Evolutionary conservation across 139 green algal genomes (phyloP).

Genomic region (Nannochloris sp.): DNA sequence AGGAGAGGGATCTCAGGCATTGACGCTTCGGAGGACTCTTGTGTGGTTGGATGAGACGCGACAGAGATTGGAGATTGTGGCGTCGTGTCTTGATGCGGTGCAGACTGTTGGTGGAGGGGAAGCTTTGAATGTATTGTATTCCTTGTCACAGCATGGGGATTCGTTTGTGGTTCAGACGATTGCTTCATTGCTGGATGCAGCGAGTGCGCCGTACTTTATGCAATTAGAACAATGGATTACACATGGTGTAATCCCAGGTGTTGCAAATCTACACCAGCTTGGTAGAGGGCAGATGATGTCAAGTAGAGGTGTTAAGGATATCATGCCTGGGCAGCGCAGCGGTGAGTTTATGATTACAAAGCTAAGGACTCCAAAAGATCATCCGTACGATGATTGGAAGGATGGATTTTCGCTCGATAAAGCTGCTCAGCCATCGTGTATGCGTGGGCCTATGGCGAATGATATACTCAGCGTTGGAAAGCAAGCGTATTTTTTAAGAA

Average conservation of each 20-base stretch:
- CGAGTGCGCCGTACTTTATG: slow-evolving; percentile 72
- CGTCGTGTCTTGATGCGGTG: slow-evolving; percentile 49
- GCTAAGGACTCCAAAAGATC: neutral
- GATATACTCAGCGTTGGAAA: slow-evolving; percentile 80
- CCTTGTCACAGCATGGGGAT: slow-evolving; percentile 65
- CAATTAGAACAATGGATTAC: slow-evolving; percentile 79
- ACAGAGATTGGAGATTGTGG: slow-evolving; percentile 68
- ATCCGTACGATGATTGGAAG: slow-evolving; percentile 44
- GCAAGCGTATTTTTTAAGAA: slow-evolving; percentile 83
- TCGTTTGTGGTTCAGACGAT: slow-evolving; percentile 47
- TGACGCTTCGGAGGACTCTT: slow-evolving; percentile 72
- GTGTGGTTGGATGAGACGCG: slow-evolving; percentile 78
- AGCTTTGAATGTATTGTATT: slow-evolving; percentile 56
- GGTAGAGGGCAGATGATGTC: slow-evolving; percentile 1
- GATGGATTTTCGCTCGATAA: slow-evolving; percentile 48
- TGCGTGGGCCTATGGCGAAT: slow-evolving; percentile 42
- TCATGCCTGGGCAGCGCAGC: neutral
- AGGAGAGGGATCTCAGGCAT: neutral
- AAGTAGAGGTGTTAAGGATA: slow-evolving; percentile 24
- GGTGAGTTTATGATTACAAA: slow-evolving; percentile 10
- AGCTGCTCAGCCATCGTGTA: slow-evolving; percentile 47
- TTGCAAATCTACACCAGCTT: neutral
- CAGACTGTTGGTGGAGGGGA: slow-evolving; percentile 44
- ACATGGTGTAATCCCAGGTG: slow-evolving; percentile 62
- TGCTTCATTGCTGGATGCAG: slow-evolving; percentile 45